Base-by-base conservation (phyloP, 108 stramenopile genomes). In the Seminavis robusta region DNA sequence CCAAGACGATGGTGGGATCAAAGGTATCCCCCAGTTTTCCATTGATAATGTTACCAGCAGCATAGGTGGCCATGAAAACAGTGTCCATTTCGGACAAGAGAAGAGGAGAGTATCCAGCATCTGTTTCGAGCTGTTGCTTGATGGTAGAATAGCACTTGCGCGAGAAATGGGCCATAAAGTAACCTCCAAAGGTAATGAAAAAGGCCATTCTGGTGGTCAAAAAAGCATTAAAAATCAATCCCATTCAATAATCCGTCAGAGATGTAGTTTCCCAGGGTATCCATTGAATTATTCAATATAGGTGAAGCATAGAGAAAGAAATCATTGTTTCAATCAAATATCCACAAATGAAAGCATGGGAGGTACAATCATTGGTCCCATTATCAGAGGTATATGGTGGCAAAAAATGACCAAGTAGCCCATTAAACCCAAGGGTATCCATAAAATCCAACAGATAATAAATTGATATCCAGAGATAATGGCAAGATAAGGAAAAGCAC, bases 81-180 rank as follows among this genome's bases (percentile, higher is more conserved):
- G 94, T 86, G 88, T 95, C 96, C 96, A 95, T 94, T 36, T 73
- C 86, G 25, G 77, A 78, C n/a, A 97, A 59, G 34, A 86, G 63
- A 33, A 88, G 49, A 44, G 86, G 46, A 45, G 73, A 65, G 49
- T 88, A 90, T 24, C 96, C 94, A 21, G 87, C 89, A 0, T 67
- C 47, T 21, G 57, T 64, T 55, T 88, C 53, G 27, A 95, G 84
- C 63, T 93, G 88, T 31, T 80, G 76, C 73, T 97, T 97, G 33
- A 97, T 93, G 31, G 95, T 95, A 29, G 94, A 94, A 74, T 97
- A 97, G 49, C 90, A 93, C 74, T 97, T 97, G 47, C 96, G 88
- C 43, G 83, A 82, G 69, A 95, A 94, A 59, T 97, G 96, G 17
- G 93, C 71, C 94, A 94, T 95, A 63, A 95, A 93, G 74, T 95